These are phyloP conservation scores for Vaucheria bursata DNA, from an alignment of 352 stramenopile species.

Conservation along the genomic window DNA sequence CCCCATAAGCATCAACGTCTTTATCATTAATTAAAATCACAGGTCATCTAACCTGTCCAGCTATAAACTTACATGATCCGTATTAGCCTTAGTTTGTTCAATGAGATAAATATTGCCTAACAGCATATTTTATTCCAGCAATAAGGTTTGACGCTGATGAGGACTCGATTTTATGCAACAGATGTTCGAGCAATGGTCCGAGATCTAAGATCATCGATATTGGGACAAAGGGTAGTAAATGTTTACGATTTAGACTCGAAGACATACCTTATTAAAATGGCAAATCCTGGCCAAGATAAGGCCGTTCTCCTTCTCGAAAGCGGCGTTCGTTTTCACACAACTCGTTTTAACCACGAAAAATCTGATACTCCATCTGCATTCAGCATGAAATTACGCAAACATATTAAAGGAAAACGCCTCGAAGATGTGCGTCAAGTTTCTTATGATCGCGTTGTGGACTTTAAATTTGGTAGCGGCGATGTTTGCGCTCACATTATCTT, in stretches of 20 bases:
- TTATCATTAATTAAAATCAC: no score
- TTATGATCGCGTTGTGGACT: conserved; percentile 88
- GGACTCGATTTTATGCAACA: conserved; percentile 45
- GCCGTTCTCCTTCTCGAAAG: conserved; percentile 89
- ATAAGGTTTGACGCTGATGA: no score
- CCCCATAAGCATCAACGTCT: no score
- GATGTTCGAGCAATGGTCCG: conserved; percentile 52
- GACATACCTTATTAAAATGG: conserved; percentile 84
- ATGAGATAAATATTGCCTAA: no score
- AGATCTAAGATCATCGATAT: conserved; percentile 49
- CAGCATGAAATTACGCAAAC: conserved; percentile 94
- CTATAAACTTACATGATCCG: no score
- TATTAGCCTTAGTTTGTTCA: no score
- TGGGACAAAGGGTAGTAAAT: conserved; percentile 85
- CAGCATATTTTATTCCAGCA: no score
- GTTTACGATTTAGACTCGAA: conserved; percentile 83
- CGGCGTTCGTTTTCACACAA: conserved; percentile 91
- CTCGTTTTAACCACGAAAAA: conserved; percentile 52
- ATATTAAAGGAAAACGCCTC: conserved; percentile 83
- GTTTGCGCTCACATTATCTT: conserved; percentile 84
- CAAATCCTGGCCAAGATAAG: conserved; percentile 73
- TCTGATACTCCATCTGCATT: conserved; percentile 80
- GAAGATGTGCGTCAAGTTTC: conserved; percentile 77
- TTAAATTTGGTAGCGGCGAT: conserved; percentile 83
- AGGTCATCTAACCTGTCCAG: no score